phyloP scores from a whole-genome alignment of 192 early-diverging fungal species.

The Rhizoclosmatium sp. region DNA sequence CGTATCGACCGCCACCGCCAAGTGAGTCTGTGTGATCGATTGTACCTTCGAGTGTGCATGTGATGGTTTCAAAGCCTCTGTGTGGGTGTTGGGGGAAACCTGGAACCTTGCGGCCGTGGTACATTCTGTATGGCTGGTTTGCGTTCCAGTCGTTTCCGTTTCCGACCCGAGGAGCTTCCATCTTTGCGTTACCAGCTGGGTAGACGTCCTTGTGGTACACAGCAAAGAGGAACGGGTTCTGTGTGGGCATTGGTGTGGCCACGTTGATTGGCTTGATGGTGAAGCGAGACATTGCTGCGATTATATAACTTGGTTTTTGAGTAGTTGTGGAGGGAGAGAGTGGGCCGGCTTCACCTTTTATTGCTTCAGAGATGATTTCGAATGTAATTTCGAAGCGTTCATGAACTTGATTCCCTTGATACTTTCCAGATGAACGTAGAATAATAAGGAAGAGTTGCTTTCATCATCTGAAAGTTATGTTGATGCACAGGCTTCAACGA shows the following conservation, averaged over 20 bases:
- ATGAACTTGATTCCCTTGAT: too few species aligned
- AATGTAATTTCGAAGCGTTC: too few species aligned
- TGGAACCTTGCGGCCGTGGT: conserved; percentile 16
- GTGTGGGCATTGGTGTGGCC: not conserved
- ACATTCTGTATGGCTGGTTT: conserved; percentile 15
- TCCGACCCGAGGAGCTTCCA: conserved; percentile 37
- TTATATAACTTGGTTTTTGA: not conserved
- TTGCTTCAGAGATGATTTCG: too few species aligned
- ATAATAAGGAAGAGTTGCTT: too few species aligned
- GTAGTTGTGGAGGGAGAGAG: too few species aligned
- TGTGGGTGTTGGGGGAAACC: conserved; percentile 42
- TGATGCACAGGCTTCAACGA: too few species aligned
- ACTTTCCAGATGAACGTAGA: too few species aligned
- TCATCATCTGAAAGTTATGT: too few species aligned
- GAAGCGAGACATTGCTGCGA: not conserved
- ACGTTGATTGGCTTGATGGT: not conserved
- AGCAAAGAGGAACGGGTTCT: conserved; percentile 45
- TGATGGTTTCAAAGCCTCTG: conserved; percentile 72
- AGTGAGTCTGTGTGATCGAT: conserved; percentile 68
- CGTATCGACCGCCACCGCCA: conserved; percentile 59
- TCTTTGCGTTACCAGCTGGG: conserved; percentile 38
- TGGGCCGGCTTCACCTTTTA: too few species aligned
- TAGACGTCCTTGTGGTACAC: conserved; percentile 49
- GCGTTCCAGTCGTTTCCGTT: conserved; percentile 40
- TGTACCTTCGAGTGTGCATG: conserved; percentile 65